Percentiles rank a stretch among this genome's conserved stretches.
Conservation (phyloP, 768 basidiomycete genomes). For the Tubosaeta sp. region DNA sequence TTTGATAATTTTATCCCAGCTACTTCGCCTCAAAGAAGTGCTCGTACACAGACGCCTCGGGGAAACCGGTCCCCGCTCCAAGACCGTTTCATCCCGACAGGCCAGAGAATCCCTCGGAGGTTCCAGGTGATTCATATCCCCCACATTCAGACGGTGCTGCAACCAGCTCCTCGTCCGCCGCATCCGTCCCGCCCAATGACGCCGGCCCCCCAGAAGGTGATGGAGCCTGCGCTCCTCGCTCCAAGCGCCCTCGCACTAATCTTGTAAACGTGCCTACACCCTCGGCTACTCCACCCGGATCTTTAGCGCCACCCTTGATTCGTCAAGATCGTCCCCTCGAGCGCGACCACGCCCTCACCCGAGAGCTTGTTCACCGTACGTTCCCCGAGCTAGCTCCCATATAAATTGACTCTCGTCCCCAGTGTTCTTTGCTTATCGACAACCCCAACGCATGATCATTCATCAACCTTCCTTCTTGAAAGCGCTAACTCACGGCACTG, state of each 20-base stretch:
- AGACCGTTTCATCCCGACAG: slow-evolving; percentile 45
- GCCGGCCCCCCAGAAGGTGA: slow-evolving; percentile 36
- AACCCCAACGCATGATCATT: slow-evolving; percentile 70
- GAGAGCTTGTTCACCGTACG: slow-evolving; percentile 73
- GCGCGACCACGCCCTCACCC: slow-evolving; percentile 59
- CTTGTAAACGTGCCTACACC: slow-evolving; percentile 35
- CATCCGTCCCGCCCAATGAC: slow-evolving; percentile 12
- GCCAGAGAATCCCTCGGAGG: slow-evolving; percentile 24
- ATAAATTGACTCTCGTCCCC: slow-evolving; percentile 4
- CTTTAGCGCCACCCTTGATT: slow-evolving; percentile 31
- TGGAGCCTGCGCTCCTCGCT: slow-evolving; percentile 36
- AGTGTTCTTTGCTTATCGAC: slow-evolving; percentile 84
- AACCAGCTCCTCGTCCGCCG: slow-evolving; percentile 12
- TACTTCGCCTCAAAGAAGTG: slow-evolving; percentile 80
- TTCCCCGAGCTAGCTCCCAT: slow-evolving; percentile 1
- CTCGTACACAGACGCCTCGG: slow-evolving; percentile 75
- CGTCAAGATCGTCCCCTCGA: slow-evolving; percentile 41
- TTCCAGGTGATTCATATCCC: slow-evolving; percentile 16
- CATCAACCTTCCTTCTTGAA: slow-evolving; percentile 76
- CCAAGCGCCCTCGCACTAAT: slow-evolving; percentile 50
- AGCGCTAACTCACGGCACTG: slow-evolving; percentile 57
- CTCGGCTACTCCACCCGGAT: slow-evolving; percentile 29
- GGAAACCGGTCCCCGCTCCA: slow-evolving; percentile 75
- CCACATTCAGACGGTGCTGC: slow-evolving; percentile 13
- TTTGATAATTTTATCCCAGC: slow-evolving; percentile 35